Evolutionary conservation across 2,329 filamentous ascomycete species (phyloP).

Genomic region (Thielaviopsis populi): DNA sequence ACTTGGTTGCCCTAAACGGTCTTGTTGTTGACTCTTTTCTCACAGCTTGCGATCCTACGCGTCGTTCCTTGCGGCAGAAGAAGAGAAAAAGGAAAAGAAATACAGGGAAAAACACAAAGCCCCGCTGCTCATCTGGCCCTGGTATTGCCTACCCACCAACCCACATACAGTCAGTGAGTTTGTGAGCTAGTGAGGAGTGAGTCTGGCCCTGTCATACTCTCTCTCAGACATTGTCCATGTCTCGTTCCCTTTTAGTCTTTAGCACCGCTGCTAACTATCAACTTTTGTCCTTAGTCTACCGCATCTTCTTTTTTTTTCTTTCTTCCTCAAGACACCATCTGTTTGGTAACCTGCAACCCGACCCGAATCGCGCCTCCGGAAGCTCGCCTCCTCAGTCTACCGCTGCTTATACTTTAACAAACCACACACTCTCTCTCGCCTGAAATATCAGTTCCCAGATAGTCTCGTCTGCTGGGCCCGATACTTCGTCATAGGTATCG

Average conservation of each 20-base stretch:
- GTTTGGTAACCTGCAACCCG: background rate
- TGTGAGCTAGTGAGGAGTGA: background rate
- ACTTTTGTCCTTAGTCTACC: slow-evolving; percentile 3
- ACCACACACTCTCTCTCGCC: background rate
- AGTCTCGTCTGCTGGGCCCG: slow-evolving; percentile 55
- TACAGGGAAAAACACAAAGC: background rate
- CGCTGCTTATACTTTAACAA: background rate
- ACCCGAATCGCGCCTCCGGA: background rate
- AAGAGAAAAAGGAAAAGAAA: background rate
- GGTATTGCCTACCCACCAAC: background rate
- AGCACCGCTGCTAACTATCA: background rate
- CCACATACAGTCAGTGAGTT: background rate
- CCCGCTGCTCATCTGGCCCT: background rate
- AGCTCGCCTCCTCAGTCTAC: background rate
- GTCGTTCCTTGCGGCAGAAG: background rate
- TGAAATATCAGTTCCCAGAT: slow-evolving; percentile 17
- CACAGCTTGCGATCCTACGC: background rate
- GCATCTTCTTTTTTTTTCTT: slow-evolving; percentile 1
- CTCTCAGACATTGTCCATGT: background rate
- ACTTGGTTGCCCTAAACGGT: background rate
- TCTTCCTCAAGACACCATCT: background rate
- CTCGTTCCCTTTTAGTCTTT: background rate
- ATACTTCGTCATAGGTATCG: slow-evolving; percentile 73
- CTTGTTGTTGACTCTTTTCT: slow-evolving; percentile 3
- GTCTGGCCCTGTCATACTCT: background rate